Base-by-base conservation (phyloP, 179 eudicot genomes). In the Silene noctiflora region DNA sequence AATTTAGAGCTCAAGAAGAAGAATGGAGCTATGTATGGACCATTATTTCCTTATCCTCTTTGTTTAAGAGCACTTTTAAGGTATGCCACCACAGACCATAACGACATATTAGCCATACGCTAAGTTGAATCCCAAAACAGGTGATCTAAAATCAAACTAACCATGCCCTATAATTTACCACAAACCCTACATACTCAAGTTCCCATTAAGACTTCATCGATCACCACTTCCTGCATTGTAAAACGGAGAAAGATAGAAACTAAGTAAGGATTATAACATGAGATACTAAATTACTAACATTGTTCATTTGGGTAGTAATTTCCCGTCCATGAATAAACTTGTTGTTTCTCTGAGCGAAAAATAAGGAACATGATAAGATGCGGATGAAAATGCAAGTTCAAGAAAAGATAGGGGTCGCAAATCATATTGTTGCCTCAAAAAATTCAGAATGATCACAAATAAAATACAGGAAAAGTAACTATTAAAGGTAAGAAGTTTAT, bases 141-240 rank as follows among this genome's bases (percentile, higher is more conserved):
- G 20, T 55, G 59, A 55, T 55, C 20, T 55, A 55, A 17, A 55
- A 55, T 55, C 20, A n/a, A 55, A 51, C 67, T 16, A 8, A n/a
- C 16, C 31, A 12, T 69, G 51, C 20, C 59, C 56, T 55, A 55
- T 16, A 55, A 16, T 55, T 55, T 55, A 55, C 70, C 71, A 73
- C 59, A 33, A 16, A 65, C 51, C 42, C 8, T 13, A 24, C 51
- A 61, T 10, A 71, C 33, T 63, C n/a, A 69, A 44, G 82, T 63
- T 71, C 58, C 29, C 48, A 73, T 5, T 60, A 35, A 59, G 62
- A 60, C 71, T 25, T 77, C 77, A 60, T 77, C 77, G 39, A 86
- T 76, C 71, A 75, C 67, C 83, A 81, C 61, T 79, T 79, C 86
- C 89, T 86, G 86, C 87, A 79, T 55, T 55, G 59, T 4, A 62